Base-by-base conservation (phyloP, 2,329 filamentous ascomycete species). In the Gnomoniopsis sp. region DNA sequence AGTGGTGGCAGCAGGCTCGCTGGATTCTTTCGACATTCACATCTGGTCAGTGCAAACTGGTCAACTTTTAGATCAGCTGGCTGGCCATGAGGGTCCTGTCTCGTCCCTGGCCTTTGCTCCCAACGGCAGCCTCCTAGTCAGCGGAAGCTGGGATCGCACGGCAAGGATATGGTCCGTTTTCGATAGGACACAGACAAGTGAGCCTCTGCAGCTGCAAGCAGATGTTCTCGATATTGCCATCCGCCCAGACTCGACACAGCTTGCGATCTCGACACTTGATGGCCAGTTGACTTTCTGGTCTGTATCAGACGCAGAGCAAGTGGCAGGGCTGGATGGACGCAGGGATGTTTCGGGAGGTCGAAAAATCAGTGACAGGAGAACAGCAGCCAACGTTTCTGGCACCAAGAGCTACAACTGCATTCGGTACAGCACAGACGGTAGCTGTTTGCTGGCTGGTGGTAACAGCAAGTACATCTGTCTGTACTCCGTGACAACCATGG, bases 391-490 rank as follows among this genome's bases (percentile, higher is more conserved):
- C 68, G 88, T 89, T 2, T 84, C 91, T 1, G 91, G 91, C 41
- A 96, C 91, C 46, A 99, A 99, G 72, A 89, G 86, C 64, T 99
- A 96, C 77, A 88, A 84, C 68, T 89, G 89, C 7, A 90, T 99
- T 64, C 86, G 85, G 55, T 99, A 98, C 76, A 96, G 92, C 71
- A 89, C 91, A 1, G 95, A 99, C 70, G 95, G 95, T 14, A 90
- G 86, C 62, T 97, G 95, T 67, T 80, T 99, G 12, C 79, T 99
- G 44, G 95, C 93, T 1, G 93, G 86, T 50, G 95, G 95, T 34
- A 96, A 95, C 79, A 97, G 92, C 86, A 99, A 99, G 77, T 97
- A 96, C 73, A 97, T 99, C 54, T 98, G 95, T 71, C 75, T 99
- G 59, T 99, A 99, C 75, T 93, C 96, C n/a, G 91, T 96, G 34